Conservation (phyloP, 148 eudicot species). For the Rhododendron griersonianum region DNA sequence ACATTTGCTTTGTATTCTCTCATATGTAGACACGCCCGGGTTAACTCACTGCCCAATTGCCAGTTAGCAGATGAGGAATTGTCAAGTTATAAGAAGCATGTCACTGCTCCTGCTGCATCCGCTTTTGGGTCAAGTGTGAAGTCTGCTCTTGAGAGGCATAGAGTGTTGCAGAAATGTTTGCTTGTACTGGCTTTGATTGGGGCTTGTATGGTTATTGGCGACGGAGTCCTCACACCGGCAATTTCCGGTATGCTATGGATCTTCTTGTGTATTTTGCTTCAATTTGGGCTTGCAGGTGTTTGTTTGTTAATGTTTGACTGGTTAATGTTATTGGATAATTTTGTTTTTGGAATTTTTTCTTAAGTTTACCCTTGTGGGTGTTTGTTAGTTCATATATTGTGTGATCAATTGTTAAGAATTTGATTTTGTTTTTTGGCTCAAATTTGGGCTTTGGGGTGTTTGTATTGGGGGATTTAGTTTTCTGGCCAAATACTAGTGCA, state of each 20-base stretch:
- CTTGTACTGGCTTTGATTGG: conserved; percentile 54
- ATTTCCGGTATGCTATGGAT: conserved; percentile 54
- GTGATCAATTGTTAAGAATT: not conserved
- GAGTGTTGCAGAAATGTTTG: conserved; percentile 65
- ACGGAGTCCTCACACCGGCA: conserved; percentile 83
- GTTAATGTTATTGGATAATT: not conserved
- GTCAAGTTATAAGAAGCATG: conserved; percentile 66
- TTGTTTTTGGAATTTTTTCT: not conserved
- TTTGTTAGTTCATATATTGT: not conserved
- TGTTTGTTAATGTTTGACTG: not conserved
- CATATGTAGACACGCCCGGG: conserved; percentile 80
- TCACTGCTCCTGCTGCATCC: conserved; percentile 21
- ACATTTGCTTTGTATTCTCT: conserved; percentile 91
- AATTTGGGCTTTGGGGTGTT: not conserved
- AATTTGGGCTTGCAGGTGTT: not conserved
- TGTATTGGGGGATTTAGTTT: not conserved
- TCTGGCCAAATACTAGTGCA: conserved; percentile 19
- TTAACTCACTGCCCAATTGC: conserved; percentile 76
- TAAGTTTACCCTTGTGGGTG: not conserved
- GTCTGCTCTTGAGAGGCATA: conserved; percentile 64
- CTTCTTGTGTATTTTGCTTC: not conserved
- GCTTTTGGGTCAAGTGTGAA: conserved; percentile 56
- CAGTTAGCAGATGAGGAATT: conserved; percentile 85
- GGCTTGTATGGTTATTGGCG: conserved; percentile 52
- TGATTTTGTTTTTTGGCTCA: not conserved